These are phyloP conservation scores for Macaranga tanarius DNA, from an alignment of 441 rosid species.

Conservation along the genomic window DNA sequence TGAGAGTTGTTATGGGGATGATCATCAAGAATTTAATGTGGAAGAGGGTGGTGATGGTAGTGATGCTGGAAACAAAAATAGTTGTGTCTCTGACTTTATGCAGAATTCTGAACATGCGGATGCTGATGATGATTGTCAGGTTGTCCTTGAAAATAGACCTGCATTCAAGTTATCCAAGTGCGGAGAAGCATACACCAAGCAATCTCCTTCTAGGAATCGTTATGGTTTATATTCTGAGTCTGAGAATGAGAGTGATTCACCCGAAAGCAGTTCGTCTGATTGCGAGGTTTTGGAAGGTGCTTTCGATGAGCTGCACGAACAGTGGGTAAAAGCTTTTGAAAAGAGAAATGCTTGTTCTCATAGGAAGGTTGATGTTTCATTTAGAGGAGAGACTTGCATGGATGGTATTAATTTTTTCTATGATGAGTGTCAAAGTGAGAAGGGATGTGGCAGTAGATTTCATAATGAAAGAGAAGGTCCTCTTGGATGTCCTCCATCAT, in stretches of 20 bases:
- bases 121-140: constrained; percentile 50
- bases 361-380: not conserved
- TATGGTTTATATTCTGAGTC: constrained; percentile 49
- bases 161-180: constrained; percentile 46
- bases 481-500: not conserved
- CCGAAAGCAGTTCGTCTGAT: constrained; percentile 60
- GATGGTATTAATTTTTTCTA: not conserved
- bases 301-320: constrained; percentile 44
- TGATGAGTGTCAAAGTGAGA: constrained; percentile 6
- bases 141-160: constrained; percentile 36
- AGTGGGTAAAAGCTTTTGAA: constrained; percentile 58
- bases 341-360: constrained; percentile 33
- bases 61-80: constrained; percentile 35
- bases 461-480: not conserved
- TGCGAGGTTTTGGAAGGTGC: constrained; percentile 72
- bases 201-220: constrained; percentile 34
- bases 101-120: constrained; percentile 28
- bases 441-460: constrained; percentile 2
- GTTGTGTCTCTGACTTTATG: constrained; percentile 23
- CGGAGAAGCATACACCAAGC: constrained; percentile 29
- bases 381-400: constrained; percentile 2
- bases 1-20: constrained; percentile 34
- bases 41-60: constrained; percentile 22
- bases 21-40: constrained; percentile 31
- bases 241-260: constrained; percentile 34